Evolutionary conservation across 2,329 filamentous ascomycete species (phyloP).

Genomic region (Fusarium robinianum): DNA sequence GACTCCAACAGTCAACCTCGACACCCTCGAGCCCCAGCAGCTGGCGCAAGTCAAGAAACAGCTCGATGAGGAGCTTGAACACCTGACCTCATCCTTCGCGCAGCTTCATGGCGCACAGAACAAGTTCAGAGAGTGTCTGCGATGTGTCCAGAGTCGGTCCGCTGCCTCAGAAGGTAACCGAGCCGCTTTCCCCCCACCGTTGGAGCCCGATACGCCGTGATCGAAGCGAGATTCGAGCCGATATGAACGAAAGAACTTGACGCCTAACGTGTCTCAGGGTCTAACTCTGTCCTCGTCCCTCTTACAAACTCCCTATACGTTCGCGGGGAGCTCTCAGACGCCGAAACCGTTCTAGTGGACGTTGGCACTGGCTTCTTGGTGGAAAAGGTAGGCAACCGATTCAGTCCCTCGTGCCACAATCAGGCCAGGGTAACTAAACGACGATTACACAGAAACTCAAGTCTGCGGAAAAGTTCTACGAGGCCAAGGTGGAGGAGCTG

Average conservation of each 20-base stretch:
- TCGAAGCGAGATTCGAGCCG: conserved; percentile 1
- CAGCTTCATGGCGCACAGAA: conserved; percentile 88
- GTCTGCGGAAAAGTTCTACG: conserved; percentile 61
- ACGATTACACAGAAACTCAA: conserved; percentile 51
- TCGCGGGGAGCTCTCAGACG: conserved; percentile 74
- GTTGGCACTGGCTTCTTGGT: conserved; percentile 94
- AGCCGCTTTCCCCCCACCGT: neutral
- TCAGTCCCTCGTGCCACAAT: neutral
- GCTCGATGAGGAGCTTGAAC: conserved; percentile 93
- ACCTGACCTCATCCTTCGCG: conserved; percentile 86
- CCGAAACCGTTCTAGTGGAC: conserved; percentile 83
- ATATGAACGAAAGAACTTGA: neutral
- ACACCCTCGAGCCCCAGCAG: conserved; percentile 79
- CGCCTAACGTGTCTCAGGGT: conserved; percentile 30
- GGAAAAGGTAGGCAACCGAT: conserved; percentile 73
- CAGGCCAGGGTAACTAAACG: conserved; percentile 14
- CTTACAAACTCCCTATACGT: conserved; percentile 95
- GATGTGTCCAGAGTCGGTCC: conserved; percentile 65
- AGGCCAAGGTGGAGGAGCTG: conserved; percentile 59
- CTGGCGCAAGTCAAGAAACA: conserved; percentile 93
- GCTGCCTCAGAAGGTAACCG: conserved; percentile 38
- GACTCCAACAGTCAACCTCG: conserved; percentile 60
- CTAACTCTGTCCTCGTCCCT: conserved; percentile 78
- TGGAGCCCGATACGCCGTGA: neutral
- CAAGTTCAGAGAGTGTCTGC: conserved; percentile 89